These are phyloP conservation scores for Kodamaea fukazawae DNA, from an alignment of 805 yeast species.

Conservation along the genomic window DNA sequence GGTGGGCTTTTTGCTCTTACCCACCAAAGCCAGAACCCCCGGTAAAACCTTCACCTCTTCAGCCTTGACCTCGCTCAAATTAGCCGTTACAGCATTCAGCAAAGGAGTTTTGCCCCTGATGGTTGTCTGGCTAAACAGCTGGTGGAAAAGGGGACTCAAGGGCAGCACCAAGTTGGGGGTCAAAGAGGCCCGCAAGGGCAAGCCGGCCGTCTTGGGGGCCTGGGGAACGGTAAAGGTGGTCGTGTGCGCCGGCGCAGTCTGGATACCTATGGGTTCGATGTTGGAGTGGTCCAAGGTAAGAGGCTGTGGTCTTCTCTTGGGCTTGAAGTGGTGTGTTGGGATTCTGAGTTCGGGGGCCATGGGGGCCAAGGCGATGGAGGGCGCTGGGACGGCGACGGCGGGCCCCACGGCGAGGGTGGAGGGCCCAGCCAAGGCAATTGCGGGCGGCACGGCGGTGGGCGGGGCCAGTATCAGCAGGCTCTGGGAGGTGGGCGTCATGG, in stretches of 20 bases:
- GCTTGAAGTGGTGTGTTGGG: constrained; percentile 30
- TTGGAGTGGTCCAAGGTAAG: constrained; percentile 34
- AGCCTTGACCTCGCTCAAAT: constrained; percentile 3
- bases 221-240: constrained; percentile 12
- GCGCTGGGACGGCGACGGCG: not conserved
- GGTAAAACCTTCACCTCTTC: constrained; percentile 1
- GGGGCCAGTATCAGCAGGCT: constrained; percentile 2
- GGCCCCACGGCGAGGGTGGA: too few relatives aligned
- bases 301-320: constrained; percentile 41
- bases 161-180: constrained; percentile 36
- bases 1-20: constrained; percentile 24
- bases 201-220: constrained; percentile 4
- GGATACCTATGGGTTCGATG: constrained; percentile 15
- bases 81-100: constrained; percentile 6
- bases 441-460: not conserved
- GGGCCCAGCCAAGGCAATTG: constrained; percentile 1
- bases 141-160: constrained; percentile 40
- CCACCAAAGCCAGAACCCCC: too few relatives aligned
- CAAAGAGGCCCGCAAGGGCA: constrained; percentile 12
- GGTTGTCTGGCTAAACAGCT: constrained; percentile 27
- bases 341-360: constrained; percentile 13
- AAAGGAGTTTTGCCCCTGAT: constrained; percentile 8
- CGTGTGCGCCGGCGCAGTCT: constrained; percentile 16
- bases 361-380: constrained; percentile 4
- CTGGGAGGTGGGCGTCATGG: too few relatives aligned